phyloP scores from a whole-genome alignment of 352 stramenopile species.

The Pythium aphanidermatum region DNA sequence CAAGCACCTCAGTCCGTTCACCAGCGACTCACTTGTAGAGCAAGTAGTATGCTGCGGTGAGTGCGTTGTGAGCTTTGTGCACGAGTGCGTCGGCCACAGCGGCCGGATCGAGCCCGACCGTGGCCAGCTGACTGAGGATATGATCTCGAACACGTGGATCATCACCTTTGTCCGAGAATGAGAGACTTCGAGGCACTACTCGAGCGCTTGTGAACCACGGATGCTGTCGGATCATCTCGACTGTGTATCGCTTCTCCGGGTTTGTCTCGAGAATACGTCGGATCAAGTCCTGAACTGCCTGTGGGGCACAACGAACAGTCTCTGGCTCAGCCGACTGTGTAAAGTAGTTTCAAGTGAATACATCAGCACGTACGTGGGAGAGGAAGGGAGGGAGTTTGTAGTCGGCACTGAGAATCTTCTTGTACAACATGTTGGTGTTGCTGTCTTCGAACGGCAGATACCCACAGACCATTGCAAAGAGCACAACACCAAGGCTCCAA shows the following conservation, averaged over 20 bases:
- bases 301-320: neutral
- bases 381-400: conserved; percentile 82
- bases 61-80: conserved; percentile 50
- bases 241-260: conserved; percentile 64
- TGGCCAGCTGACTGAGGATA: conserved; percentile 46
- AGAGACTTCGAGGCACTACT: conserved; percentile 17
- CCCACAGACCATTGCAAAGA: conserved; percentile 91
- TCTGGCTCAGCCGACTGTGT: too few species aligned
- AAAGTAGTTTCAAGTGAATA: neutral
- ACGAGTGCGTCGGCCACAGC: conserved; percentile 37
- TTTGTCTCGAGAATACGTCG: conserved; percentile 79
- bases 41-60: conserved; percentile 77
- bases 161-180: conserved; percentile 16
- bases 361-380: conserved; percentile 31
- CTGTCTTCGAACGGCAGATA: conserved; percentile 91
- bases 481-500: conserved; percentile 90
- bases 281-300: conserved; percentile 76
- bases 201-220: conserved; percentile 54
- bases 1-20: neutral
- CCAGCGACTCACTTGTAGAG: conserved; percentile 34
- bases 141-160: conserved; percentile 25
- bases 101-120: conserved; percentile 35
- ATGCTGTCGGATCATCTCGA: conserved; percentile 76
- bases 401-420: conserved; percentile 87
- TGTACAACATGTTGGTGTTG: conserved; percentile 90